Evolutionary conservation across 2,329 filamentous ascomycete species (phyloP), one percentile per base, ranked within the genome.

Genomic region (Fusarium solani-melongenae): DNA sequence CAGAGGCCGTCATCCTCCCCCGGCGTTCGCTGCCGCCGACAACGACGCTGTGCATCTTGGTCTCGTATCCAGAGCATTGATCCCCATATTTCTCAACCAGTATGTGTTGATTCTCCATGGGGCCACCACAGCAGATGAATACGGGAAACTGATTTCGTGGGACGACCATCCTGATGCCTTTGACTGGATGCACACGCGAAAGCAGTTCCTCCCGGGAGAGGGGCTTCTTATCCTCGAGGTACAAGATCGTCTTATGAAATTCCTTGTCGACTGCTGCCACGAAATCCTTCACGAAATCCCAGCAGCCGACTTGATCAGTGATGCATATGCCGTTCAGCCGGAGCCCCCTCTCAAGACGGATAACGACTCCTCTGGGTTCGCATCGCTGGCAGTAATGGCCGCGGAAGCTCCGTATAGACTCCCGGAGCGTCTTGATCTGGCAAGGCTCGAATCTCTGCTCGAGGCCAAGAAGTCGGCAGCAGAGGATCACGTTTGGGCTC

Each of bases 401-500:
- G 78, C 82, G 2, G 88, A 91, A 70, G 86, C 86, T 0, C 87
- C 89, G 0, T 92, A 91, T 66, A 80, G 86, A 5, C 61, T 84
- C 0, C 89, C 89, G 1, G 80, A 82, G 0, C 72, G 77, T 3
- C 76, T 90, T 0, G 84, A 91, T 69, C 77, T 90, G 1, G 70
- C 57, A 0, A 82, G 83, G 0, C 79, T 91, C 0, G 79, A 83
- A 41, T 76, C 79, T 2, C 73, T 91, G 5, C 79, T 89, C 1
- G 76, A 75, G 3, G 86, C 86, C 0, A 84, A 82, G 67, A 73
- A 73, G 0, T 75, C 81, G 0, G 82, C 82, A 5, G 84, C 84
- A 1, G 84, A 89, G 63, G 89, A 91, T 76, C 87, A 91, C 71
- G 49, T 90, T 0, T 88, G 85, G 84, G 74, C 83, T 0, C 79